Evolutionary conservation across 2,329 filamentous ascomycete genomes (phyloP), one percentile per base, ranked within the genome.

Genomic region (Arthrobotrys musiformis): DNA sequence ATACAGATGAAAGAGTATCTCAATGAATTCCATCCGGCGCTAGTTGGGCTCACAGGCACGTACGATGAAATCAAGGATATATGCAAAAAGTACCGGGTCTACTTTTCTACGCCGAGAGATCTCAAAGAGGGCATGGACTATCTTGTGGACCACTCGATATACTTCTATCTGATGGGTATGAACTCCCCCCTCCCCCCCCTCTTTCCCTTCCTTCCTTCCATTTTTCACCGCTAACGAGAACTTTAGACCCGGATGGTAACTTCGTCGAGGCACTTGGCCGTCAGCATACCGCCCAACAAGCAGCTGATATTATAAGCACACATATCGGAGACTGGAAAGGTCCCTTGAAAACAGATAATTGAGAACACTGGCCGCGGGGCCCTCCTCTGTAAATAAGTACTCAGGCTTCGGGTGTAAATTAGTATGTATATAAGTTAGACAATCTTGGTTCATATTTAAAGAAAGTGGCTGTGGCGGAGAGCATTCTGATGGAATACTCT

Each of bases 121-220:
- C 92, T 98, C 70, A 91, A 94, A 86, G 91, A 93, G 0, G 95
- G 94, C 0, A 92, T 97, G 86, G 95, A 99, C 84, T 99, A 99
- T 83, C 85, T 99, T 81, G 95, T 99, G 11, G 95, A 99, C 84
- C 95, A 99, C 86, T 97, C 93, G 84, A 99, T 99, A 81, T 99
- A 99, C 87, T 99, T 99, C 82, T 99, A 99, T 84, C 85, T 99
- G 80, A 99, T 99, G 95, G 89, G 88, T 90, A 40, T 2, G 46
- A 22, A 19, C n/a, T 17, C 24, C 28, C 15, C 42, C 13, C 17
- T 37, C 13, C 37, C 15, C 17, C 24, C 37, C n/a, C 1, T 48
- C 22, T 19, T 19, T n/a, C 13, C 17, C 28, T 13, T 28, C 15
- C 17, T 46, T 13, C n/a, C 1, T 48, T 30, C 13, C 15, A 11